Percentiles rank a stretch among this genome's conserved stretches.
Conservation (phyloP, 768 basidiomycete species). For the Leccinum broughii region DNA sequence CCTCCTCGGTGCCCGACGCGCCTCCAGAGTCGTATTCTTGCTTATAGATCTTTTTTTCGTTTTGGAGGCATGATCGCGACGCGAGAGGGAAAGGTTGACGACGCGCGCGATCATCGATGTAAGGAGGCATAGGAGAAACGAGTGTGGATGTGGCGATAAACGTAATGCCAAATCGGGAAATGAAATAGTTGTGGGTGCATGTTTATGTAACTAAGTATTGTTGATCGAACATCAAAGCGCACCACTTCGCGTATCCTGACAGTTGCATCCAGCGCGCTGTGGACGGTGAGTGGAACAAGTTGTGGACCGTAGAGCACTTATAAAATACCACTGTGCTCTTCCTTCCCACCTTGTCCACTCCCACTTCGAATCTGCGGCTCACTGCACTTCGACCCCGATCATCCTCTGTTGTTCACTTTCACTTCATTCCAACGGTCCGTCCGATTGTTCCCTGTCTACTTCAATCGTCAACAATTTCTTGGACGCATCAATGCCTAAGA, state of each 20-base stretch:
- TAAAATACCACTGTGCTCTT: background rate
- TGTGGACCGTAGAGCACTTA: background rate
- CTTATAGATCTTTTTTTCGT: conserved; percentile 27
- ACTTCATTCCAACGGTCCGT: background rate
- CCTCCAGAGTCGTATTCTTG: conserved; percentile 37
- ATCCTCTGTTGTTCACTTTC: background rate
- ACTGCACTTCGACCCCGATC: background rate
- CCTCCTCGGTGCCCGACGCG: conserved; percentile 32
- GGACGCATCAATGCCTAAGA: conserved; percentile 37
- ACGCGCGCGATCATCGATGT: background rate
- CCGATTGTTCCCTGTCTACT: too few relatives aligned
- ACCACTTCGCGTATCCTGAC: background rate
- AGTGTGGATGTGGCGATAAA: background rate
- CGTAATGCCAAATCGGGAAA: background rate
- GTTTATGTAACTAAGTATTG: background rate
- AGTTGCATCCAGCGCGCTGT: background rate
- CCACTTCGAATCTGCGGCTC: background rate
- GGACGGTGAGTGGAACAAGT: too few relatives aligned
- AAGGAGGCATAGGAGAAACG: background rate
- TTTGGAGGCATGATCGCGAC: conserved; percentile 28
- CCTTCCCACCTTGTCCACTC: background rate
- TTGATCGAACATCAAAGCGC: conserved; percentile 5
- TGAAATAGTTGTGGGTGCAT: background rate
- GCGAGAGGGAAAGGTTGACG: background rate
- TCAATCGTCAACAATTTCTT: background rate